Conservation (phyloP, 495 filamentous ascomycete species). For the Cryomyces antarcticus region DNA sequence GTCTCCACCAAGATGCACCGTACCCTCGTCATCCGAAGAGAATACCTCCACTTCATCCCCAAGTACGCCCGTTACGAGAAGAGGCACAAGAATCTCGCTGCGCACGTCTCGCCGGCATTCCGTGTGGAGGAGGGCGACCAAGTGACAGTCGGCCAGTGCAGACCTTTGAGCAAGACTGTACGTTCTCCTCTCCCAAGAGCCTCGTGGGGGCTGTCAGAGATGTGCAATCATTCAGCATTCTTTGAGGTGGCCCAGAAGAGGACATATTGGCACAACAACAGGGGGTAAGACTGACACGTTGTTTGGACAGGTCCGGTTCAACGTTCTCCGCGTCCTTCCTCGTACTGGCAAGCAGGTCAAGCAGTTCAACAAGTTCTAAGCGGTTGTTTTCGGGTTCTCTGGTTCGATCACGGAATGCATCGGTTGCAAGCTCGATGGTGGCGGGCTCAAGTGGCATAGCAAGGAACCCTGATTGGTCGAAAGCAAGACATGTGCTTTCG, state of each 20-base stretch:
- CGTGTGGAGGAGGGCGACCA: constrained; percentile 98
- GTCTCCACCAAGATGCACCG: constrained; percentile 50
- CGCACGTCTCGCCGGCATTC: constrained; percentile 97
- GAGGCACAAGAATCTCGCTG: constrained; percentile 97
- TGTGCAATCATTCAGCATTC: not conserved
- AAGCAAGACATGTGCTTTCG: no score
- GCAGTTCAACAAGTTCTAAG: constrained; percentile 93
- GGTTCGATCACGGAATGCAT: no score
- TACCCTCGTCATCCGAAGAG: constrained; percentile 95
- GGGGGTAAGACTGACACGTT: not conserved
- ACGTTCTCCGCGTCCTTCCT: constrained; percentile 91
- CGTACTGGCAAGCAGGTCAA: constrained; percentile 93
- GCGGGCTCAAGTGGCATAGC: no score
- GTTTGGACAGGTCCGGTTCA: constrained; percentile 72
- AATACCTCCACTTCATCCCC: constrained; percentile 98
- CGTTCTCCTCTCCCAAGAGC: constrained; percentile 16
- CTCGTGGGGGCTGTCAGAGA: not conserved
- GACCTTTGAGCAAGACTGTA: constrained; percentile 97
- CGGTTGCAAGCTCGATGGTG: no score
- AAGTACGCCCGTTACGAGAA: constrained; percentile 99
- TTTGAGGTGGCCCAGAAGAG: not conserved
- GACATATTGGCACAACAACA: not conserved
- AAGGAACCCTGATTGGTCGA: no score
- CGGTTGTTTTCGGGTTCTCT: no score
- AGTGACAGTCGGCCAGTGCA: constrained; percentile 97